Percentiles rank a stretch among this genome's conserved stretches.
phyloP scores from a whole-genome alignment of 192 early-diverging fungal genomes.

The Coemansia sp. region DNA sequence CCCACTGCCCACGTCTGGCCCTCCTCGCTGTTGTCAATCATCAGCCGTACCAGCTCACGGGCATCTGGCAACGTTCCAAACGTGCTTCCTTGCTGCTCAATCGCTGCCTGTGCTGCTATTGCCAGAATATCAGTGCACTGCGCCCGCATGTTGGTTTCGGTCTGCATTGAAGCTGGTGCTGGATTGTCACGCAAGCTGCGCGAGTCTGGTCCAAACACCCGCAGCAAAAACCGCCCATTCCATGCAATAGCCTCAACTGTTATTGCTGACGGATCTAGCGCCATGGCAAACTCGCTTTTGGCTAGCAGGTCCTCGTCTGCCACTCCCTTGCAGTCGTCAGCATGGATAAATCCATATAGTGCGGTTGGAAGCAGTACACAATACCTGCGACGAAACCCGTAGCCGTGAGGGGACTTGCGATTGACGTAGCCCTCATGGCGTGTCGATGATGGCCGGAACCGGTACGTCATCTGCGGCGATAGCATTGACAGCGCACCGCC shows the following conservation, averaged over 20 bases:
- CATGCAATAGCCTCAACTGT: conserved; percentile 51
- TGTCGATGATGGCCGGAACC: conserved; percentile 22
- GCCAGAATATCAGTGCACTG: conserved; percentile 53
- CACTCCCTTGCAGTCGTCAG: conserved; percentile 32
- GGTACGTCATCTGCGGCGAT: conserved; percentile 32
- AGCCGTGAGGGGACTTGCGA: conserved; percentile 46
- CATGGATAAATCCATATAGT: conserved; percentile 43
- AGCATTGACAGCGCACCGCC: conserved; percentile 15
- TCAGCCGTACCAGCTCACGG: conserved; percentile 45
- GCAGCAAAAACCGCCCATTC: conserved; percentile 50
- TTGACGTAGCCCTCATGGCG: conserved; percentile 52
- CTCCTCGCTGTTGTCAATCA: conserved; percentile 52
- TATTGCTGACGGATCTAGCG: conserved; percentile 35
- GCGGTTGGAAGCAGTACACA: conserved; percentile 33
- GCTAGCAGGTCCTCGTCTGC: conserved; percentile 17
- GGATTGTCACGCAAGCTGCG: conserved; percentile 41
- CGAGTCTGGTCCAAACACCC: conserved; percentile 44
- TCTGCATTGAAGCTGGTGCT: conserved; percentile 31
- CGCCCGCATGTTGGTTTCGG: conserved; percentile 20
- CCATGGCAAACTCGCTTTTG: conserved; percentile 45
- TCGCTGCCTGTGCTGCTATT: conserved; percentile 45
- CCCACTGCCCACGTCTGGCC: conserved; percentile 46
- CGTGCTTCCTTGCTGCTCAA: conserved; percentile 51
- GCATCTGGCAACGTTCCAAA: conserved; percentile 50
- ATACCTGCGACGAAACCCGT: conserved; percentile 54